phyloP scores from a whole-genome alignment of 176 grass and related monocot genomes.

The Puccinellia tenuiflora region DNA sequence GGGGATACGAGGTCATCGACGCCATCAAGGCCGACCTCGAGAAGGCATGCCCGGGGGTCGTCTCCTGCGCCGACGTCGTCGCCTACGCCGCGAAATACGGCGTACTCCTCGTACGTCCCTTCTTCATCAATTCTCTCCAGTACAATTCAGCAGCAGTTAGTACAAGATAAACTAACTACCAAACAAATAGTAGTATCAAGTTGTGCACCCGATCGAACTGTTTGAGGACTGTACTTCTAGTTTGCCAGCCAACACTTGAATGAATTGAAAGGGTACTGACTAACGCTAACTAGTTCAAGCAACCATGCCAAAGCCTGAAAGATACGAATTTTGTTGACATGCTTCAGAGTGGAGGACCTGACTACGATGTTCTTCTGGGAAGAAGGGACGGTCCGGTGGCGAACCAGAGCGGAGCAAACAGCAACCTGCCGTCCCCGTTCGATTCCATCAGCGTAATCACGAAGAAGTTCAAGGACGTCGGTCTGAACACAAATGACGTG shows the following conservation, averaged over 20 bases:
- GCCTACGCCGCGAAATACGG: slow-evolving; percentile 58
- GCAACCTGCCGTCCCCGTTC: slow-evolving; percentile 45
- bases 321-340: background rate
- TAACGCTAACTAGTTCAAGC: too few relatives aligned
- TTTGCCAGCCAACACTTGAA: too few relatives aligned
- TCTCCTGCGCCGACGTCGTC: slow-evolving; percentile 73
- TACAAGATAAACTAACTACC: background rate
- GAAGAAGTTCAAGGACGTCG: slow-evolving; percentile 39
- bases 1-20: slow-evolving; percentile 70
- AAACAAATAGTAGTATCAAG: background rate
- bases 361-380: slow-evolving; percentile 47
- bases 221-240: background rate
- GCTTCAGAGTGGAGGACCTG: slow-evolving; percentile 51
- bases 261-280: too few relatives aligned
- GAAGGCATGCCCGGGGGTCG: slow-evolving; percentile 40
- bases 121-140: too few relatives aligned
- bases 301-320: too few relatives aligned
- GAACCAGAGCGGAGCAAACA: slow-evolving; percentile 66
- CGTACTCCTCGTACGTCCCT: slow-evolving; percentile 38
- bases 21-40: slow-evolving; percentile 76
- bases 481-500: slow-evolving; percentile 59
- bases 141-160: too few relatives aligned
- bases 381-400: slow-evolving; percentile 58
- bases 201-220: background rate
- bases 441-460: slow-evolving; percentile 32